Evolutionary conservation across 331 rosid genomes (phyloP).

Genomic region (Malus hybrid): DNA sequence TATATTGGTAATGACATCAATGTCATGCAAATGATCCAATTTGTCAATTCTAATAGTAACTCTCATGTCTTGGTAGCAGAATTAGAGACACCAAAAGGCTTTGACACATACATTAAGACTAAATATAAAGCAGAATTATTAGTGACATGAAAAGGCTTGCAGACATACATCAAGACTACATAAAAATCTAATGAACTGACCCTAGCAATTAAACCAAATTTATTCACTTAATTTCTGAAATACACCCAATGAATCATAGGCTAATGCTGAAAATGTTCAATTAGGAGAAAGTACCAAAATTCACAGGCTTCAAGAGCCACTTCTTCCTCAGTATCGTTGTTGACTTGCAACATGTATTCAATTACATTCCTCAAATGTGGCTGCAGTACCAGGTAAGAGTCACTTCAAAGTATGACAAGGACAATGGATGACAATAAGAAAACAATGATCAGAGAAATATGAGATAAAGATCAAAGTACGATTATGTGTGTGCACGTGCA

Average conservation of each 20-base stretch:
- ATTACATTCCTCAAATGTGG: conserved; percentile 77
- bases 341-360: conserved; percentile 96
- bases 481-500: neutral
- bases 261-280: conserved; percentile 1
- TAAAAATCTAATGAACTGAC: neutral
- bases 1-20: neutral
- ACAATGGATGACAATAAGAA: conserved; percentile 7
- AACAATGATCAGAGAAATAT: conserved; percentile 3
- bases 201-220: neutral
- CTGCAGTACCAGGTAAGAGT: conserved; percentile 45
- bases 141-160: neutral
- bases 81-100: neutral
- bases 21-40: neutral
- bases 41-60: neutral
- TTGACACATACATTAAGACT: neutral
- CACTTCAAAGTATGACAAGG: conserved; percentile 24
- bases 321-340: conserved; percentile 88
- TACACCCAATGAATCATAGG: conserved; percentile 1
- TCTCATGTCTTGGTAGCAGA: neutral
- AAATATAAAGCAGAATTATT: neutral
- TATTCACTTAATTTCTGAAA: conserved; percentile 6
- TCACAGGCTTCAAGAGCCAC: conserved; percentile 99
- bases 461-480: neutral
- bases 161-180: neutral
- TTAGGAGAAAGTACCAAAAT: conserved; percentile 60